Evolutionary conservation across 106 monocot genomes (phyloP), one percentile per base, ranked within the genome.

Genomic region (Hemerocallis citrina): DNA sequence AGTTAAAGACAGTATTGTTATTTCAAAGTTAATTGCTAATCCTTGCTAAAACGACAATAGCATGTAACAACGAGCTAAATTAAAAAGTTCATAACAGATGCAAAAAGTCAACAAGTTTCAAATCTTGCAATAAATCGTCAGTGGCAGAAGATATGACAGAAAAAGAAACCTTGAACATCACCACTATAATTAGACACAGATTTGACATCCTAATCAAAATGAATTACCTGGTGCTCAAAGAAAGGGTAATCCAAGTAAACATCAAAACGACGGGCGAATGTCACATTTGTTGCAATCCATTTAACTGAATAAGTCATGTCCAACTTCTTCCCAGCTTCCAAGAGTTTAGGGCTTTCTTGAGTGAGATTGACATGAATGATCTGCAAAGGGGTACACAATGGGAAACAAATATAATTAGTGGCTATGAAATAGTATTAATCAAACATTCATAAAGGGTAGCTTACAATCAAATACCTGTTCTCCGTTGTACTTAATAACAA

Each of bases 341-440:
- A 67, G 19, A 79, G 81, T 54, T 90, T 90, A 11, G 90, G 81
- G 45, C 45, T 73, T 56, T 72, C 86, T 79, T 96, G 90, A 64
- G 90, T 96, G 37, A 96, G 90, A 83, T 96, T 96, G 34, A 84
- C 95, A 74, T 87, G 90, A 72, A 96, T 96, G 58, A 96, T 90
- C 95, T 96, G 70, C 57, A 79, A 77, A 57, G 36, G n/a, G 47
- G 2, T 20, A 19, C 19, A 57, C 10, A 32, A 31, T 35, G 37
- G 7, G 16, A 37, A 35, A 24, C 34, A 32, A 36, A 30, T 0
- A 31, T 27, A 22, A 41, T 15, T 12, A 35, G 21, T 12, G 23
- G 22, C 36, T 58, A 22, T 39, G 13, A 14, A 24, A 59, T 15
- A 5, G 38, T 36, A 24, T 24, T 59, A 59, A 24, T 14, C 1